Conservation (phyloP, 2,329 filamentous ascomycete species). For the Aspergillus ustus region DNA sequence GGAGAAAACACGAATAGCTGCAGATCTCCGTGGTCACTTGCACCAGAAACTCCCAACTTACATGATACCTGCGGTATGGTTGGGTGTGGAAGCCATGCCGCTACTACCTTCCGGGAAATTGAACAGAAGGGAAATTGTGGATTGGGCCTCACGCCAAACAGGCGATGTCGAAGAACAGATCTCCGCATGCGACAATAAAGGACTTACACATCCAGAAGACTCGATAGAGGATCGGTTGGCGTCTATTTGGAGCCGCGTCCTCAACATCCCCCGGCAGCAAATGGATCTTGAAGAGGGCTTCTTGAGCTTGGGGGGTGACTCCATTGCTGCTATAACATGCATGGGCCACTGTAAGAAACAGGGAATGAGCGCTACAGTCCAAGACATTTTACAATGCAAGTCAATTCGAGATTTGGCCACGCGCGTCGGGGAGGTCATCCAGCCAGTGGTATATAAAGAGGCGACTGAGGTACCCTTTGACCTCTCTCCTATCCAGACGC, state of each 20-base stretch:
- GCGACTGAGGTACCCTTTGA: constrained; percentile 36
- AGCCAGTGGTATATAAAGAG: constrained; percentile 41
- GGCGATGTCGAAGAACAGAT: constrained; percentile 31
- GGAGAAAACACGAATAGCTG: constrained; percentile 27
- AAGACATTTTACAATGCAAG: constrained; percentile 54
- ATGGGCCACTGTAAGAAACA: constrained; percentile 52
- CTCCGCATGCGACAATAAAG: neutral
- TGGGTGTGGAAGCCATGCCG: constrained; percentile 52
- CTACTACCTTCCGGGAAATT: constrained; percentile 52
- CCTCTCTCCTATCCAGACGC: constrained; percentile 44
- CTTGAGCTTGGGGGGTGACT: constrained; percentile 53
- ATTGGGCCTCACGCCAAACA: constrained; percentile 37
- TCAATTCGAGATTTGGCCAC: constrained; percentile 47
- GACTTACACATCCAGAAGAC: constrained; percentile 23
- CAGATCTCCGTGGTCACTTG: constrained; percentile 36
- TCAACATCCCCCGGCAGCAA: constrained; percentile 41
- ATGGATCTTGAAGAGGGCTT: constrained; percentile 46
- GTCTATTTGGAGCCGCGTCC: constrained; percentile 43
- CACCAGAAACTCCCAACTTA: constrained; percentile 47
- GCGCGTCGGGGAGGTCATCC: constrained; percentile 35
- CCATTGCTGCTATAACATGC: constrained; percentile 57
- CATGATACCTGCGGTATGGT: constrained; percentile 53
- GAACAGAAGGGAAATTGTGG: constrained; percentile 45
- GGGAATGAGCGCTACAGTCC: constrained; percentile 52
- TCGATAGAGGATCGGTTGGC: constrained; percentile 37